phyloP scores from a whole-genome alignment of 2,329 filamentous ascomycete genomes.

The Davidsoniella australis region DNA sequence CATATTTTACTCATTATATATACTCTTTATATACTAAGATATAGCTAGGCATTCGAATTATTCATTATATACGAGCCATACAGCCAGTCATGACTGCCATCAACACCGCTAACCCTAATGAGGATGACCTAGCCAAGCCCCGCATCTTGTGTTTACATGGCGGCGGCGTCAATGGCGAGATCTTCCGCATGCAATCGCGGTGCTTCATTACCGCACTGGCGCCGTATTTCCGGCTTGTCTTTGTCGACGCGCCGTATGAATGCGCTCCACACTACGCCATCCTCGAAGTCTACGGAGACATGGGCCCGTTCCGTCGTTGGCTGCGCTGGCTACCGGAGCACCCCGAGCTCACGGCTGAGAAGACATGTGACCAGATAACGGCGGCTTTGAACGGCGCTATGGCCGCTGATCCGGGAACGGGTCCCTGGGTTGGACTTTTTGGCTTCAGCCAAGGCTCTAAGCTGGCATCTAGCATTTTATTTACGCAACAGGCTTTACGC shows the following conservation, averaged over 20 bases:
- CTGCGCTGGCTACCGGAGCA: slow-evolving; percentile 46
- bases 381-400: slow-evolving; percentile 28
- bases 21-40: too few relatives aligned
- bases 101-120: not conserved
- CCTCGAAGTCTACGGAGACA: slow-evolving; percentile 44
- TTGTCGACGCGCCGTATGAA: slow-evolving; percentile 51
- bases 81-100: too few relatives aligned
- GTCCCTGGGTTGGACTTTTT: slow-evolving; percentile 41
- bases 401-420: slow-evolving; percentile 34
- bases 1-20: too few relatives aligned
- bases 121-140: slow-evolving; percentile 25
- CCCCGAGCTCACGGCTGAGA: slow-evolving; percentile 29
- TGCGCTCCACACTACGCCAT: slow-evolving; percentile 46
- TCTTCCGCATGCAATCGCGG: slow-evolving; percentile 54
- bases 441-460: slow-evolving; percentile 54
- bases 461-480: slow-evolving; percentile 40
- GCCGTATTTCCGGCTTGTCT: slow-evolving; percentile 51
- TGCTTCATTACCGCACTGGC: slow-evolving; percentile 29
- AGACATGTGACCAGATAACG: slow-evolving; percentile 25
- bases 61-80: too few relatives aligned
- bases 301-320: slow-evolving; percentile 46
- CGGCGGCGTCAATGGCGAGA: slow-evolving; percentile 53
- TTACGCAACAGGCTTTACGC: slow-evolving; percentile 40
- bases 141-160: slow-evolving; percentile 70
- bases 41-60: too few relatives aligned